Base-by-base conservation (phyloP, 345 rosid species). In the Carallia brachiata region DNA sequence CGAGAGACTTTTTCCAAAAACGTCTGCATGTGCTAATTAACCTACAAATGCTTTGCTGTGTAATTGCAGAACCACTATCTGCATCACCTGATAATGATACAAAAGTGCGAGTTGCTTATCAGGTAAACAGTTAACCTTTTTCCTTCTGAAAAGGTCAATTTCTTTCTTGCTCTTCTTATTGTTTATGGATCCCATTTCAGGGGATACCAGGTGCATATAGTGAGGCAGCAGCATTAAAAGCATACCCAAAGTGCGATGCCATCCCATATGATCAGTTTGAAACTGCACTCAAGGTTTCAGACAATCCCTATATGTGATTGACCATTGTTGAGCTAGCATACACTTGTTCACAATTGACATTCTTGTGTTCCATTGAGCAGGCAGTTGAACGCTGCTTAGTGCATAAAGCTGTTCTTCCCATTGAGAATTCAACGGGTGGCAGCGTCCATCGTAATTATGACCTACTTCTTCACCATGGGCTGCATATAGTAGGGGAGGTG, bases 381-480 rank as follows among this genome's bases (percentile, higher is more conserved):
- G 97, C 99, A 66, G 99, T 92, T 80, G 99, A 92, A 74, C 83
- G 84, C 57, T 92, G 96, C 92, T 78, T 90, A 70, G 98, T 90
- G 76, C 91, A 95, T 67, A 95, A 86, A 78, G 99, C 98, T 54
- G 87, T 95, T 74, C 78, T 95, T 63, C 98, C 98, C 5, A 90
- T 95, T 2, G 99, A 95, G 79, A 92, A 85, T 77, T 92, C 98
- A 61, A 79, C 89, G 19, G 96, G 88, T 66, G 98, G 99, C 55
- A 92, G 99, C 79, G 84, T 92, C 75, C 98, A 92, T 73, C 90
- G 89, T 55, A 92, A 90, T 78, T 95, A 92, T 79, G 99, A 95
- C 77, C 78, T 95, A 62, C 96, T 95, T 59, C 93, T 92, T 70
- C 92, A 91, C 27, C 99, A 92, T 79, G 88, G 96, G 82, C 87